A percentile compares a stretch with the other conserved stretches of the same genome.
These are phyloP conservation scores for Nematocida sp. DNA, from an alignment of 371 early-diverging fungal species.

Conservation along the genomic window DNA sequence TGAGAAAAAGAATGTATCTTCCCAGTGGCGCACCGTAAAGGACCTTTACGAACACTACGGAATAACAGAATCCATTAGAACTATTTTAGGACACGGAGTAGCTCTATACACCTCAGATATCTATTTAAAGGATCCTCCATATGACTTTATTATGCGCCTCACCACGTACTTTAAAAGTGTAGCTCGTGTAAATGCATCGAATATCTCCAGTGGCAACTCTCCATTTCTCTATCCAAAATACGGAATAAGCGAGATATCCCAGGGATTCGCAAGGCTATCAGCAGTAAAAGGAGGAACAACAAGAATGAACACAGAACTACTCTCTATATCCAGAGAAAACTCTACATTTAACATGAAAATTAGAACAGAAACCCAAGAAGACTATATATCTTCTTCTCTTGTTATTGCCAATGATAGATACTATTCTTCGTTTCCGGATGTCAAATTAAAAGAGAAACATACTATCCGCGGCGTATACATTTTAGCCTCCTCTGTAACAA, in stretches of 20 bases:
- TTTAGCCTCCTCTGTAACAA: conserved; percentile 8
- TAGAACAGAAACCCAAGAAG: conserved; percentile 12
- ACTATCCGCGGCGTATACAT: conserved; percentile 55
- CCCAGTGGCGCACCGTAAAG: conserved; percentile 71
- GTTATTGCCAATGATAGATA: conserved; percentile 51
- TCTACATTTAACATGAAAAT: background rate
- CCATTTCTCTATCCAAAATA: conserved; percentile 99
- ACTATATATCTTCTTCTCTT: background rate
- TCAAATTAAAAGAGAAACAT: conserved; percentile 71
- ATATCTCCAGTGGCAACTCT: conserved; percentile 68
- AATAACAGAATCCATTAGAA: conserved; percentile 81
- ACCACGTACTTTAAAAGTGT: conserved; percentile 85
- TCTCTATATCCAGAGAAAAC: background rate
- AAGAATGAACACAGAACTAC: conserved; percentile 60
- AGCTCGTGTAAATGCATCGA: conserved; percentile 73
- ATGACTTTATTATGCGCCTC: conserved; percentile 83
- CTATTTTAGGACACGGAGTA: conserved; percentile 95
- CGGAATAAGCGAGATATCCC: conserved; percentile 96
- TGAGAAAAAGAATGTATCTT: conserved; percentile 5
- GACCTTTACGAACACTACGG: conserved; percentile 83
- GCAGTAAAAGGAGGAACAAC: conserved; percentile 60
- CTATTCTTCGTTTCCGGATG: conserved; percentile 71
- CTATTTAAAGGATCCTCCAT: conserved; percentile 78
- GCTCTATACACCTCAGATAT: conserved; percentile 87
- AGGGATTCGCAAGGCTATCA: conserved; percentile 87